These are phyloP conservation scores for Thermoascus crustaceus DNA, from an alignment of 2,329 filamentous ascomycete species.

Conservation along the genomic window DNA sequence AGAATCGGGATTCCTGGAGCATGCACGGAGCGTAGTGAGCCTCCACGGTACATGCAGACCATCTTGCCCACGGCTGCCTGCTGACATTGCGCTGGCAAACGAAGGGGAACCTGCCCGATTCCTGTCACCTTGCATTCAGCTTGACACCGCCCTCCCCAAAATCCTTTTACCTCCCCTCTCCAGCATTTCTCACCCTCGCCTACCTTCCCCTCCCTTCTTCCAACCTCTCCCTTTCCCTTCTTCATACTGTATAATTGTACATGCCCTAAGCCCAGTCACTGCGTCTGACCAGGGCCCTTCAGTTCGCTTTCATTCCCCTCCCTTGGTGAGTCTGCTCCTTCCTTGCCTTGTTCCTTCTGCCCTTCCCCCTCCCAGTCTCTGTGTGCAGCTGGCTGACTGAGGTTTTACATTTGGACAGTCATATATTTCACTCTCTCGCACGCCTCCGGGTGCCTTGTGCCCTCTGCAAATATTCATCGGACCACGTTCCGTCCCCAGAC, in stretches of 20 bases:
- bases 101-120: conserved; percentile 22
- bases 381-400: conserved; percentile 5
- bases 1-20: conserved; percentile 31
- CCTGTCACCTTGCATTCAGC: conserved; percentile 27
- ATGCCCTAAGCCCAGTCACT: conserved; percentile 19
- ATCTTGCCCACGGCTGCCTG: conserved; percentile 16
- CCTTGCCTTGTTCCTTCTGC: conserved; percentile 9
- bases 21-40: conserved; percentile 35
- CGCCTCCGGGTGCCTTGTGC: conserved; percentile 24
- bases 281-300: conserved; percentile 10
- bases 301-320: conserved; percentile 7
- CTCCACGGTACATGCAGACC: conserved; percentile 20
- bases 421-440: conserved; percentile 18
- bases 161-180: conserved; percentile 6
- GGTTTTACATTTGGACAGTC: conserved; percentile 13
- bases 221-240: conserved; percentile 20
- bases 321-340: conserved; percentile 10
- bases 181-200: conserved; percentile 4
- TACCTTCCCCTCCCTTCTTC: conserved; percentile 12
- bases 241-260: conserved; percentile 23
- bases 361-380: conserved; percentile 5
- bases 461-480: conserved; percentile 22
- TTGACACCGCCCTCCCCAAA: conserved; percentile 2
- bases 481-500: conserved; percentile 12
- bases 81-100: conserved; percentile 26